Percentiles rank a stretch among this genome's conserved stretches.
These are phyloP conservation scores for Pelagophyceae sp. DNA, from an alignment of 352 stramenopile species.

Conservation along the genomic window DNA sequence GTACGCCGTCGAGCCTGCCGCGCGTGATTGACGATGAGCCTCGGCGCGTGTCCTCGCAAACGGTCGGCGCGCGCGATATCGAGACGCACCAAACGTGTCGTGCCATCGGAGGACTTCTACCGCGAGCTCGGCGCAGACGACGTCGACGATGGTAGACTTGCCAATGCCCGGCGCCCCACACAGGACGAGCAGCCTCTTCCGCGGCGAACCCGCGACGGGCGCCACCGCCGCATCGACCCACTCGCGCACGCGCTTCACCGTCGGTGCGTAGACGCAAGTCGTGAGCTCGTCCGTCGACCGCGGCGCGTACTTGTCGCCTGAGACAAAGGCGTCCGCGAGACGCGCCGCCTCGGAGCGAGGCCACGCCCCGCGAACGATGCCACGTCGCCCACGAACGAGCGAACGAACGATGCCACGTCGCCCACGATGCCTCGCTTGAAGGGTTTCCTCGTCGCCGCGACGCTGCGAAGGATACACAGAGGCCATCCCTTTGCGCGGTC, in stretches of 20 bases:
- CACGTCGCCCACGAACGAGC: neutral
- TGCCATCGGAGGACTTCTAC: conserved; percentile 57
- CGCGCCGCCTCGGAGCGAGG: too few species aligned
- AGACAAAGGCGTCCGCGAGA: neutral
- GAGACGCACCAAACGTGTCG: conserved; percentile 59
- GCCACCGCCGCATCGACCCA: neutral
- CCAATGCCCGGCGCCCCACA: conserved; percentile 62
- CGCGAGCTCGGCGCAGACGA: conserved; percentile 45
- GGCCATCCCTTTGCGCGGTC: neutral
- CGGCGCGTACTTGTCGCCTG: conserved; percentile 4
- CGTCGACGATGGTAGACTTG: conserved; percentile 63
- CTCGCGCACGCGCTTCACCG: neutral
- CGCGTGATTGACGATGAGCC: neutral
- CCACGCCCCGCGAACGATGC: neutral
- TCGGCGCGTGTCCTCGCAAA: too few species aligned
- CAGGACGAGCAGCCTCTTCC: conserved; percentile 51
- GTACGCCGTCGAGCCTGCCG: neutral
- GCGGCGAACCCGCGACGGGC: neutral
- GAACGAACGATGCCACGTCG: neutral
- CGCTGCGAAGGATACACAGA: neutral
- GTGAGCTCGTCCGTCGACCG: neutral
- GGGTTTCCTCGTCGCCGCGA: neutral
- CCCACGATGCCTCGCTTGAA: too few species aligned
- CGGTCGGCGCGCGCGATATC: too few species aligned
- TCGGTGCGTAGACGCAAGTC: neutral